A percentile compares a stretch with the other conserved stretches of the same genome.
Evolutionary conservation across 345 rosid species (phyloP).

Genomic region (Noccaea bulbosa): DNA sequence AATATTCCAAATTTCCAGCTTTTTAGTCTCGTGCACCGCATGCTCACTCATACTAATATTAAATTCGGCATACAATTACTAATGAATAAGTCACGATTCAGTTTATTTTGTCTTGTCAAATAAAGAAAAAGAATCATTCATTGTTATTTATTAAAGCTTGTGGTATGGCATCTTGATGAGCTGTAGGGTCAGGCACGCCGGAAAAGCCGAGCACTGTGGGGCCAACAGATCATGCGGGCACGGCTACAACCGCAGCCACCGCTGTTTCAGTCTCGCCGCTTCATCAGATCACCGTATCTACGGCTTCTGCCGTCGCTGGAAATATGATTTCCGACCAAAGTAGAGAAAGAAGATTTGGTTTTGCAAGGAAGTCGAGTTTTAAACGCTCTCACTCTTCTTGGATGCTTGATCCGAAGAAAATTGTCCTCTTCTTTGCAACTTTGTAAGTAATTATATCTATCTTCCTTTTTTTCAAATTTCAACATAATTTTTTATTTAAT

Average conservation of each 20-base stretch:
- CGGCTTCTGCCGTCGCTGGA: constrained; percentile 47
- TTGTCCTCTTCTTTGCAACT: constrained; percentile 86
- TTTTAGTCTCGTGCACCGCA: constrained; percentile 27
- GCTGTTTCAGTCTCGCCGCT: constrained; percentile 31
- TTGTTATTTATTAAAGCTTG: constrained; percentile 13
- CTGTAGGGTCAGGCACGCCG: constrained; percentile 56
- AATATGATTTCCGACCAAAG: constrained; percentile 38
- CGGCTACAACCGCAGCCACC: constrained; percentile 13
- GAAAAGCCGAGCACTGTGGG: constrained; percentile 54
- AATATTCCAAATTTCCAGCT: constrained; percentile 21
- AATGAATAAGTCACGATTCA: constrained; percentile 36
- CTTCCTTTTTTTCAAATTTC: not conserved
- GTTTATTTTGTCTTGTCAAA: constrained; percentile 30
- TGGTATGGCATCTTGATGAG: constrained; percentile 32
- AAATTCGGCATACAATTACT: constrained; percentile 2
- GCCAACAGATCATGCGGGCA: constrained; percentile 46
- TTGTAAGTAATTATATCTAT: constrained; percentile 54
- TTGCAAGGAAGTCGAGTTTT: constrained; percentile 65
- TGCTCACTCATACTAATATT: constrained; percentile 30
- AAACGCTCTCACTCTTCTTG: constrained; percentile 62
- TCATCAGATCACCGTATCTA: constrained; percentile 81
- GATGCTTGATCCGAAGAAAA: constrained; percentile 83
- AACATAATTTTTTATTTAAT: not conserved
- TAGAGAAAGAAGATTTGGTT: constrained; percentile 51
- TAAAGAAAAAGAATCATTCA: constrained; percentile 28